A percentile compares a stretch with the other conserved stretches of the same genome.
These are phyloP conservation scores for Malania oleifera DNA, from an alignment of 164 flowering plant species.

Conservation along the genomic window DNA sequence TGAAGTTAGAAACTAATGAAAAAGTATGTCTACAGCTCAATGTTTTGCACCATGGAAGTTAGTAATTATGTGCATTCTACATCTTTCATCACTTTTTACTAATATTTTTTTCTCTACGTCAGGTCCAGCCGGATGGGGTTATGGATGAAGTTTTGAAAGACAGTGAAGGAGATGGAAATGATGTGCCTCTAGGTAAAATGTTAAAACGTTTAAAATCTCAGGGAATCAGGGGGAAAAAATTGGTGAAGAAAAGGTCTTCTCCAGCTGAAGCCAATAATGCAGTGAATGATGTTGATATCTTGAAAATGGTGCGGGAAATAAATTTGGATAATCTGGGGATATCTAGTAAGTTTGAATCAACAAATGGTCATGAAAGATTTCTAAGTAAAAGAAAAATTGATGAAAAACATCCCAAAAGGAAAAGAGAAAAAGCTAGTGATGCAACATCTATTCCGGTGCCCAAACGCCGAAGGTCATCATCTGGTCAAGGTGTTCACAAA, in stretches of 20 bases:
- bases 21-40: constrained; percentile 28
- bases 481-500: constrained; percentile 33
- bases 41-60: background rate
- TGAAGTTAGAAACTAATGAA: constrained; percentile 49
- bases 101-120: constrained; percentile 14
- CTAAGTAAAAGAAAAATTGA: constrained; percentile 23
- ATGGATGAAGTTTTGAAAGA: constrained; percentile 43
- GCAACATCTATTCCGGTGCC: constrained; percentile 34
- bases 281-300: constrained; percentile 64
- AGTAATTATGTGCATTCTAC: background rate
- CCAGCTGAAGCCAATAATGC: constrained; percentile 27
- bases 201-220: constrained; percentile 60
- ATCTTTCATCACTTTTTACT: constrained; percentile 1
- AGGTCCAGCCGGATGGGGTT: constrained; percentile 38
- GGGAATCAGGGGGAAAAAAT: constrained; percentile 44
- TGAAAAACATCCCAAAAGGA: constrained; percentile 29
- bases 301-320: constrained; percentile 84
- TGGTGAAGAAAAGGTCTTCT: constrained; percentile 33
- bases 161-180: constrained; percentile 67
- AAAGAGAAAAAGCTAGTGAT: constrained; percentile 31
- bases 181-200: constrained; percentile 79
- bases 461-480: constrained; percentile 54
- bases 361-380: constrained; percentile 46
- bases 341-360: constrained; percentile 40
- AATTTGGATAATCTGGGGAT: constrained; percentile 50